Conservation (phyloP, 768 basidiomycete species). For the Panaeolus papilionaceus region DNA sequence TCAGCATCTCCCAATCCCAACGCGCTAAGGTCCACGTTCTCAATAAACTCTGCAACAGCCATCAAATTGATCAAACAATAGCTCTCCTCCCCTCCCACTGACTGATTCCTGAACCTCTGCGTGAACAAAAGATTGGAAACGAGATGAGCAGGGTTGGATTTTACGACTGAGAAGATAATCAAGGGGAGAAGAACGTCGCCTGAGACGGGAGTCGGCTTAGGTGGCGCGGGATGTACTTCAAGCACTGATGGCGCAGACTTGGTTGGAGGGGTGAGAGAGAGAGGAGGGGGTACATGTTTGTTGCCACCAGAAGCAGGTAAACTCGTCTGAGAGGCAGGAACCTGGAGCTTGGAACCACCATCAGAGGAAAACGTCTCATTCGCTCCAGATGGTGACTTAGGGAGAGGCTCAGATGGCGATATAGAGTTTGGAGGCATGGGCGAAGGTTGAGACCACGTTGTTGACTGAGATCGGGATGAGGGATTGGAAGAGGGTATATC, state of each 20-base stretch:
- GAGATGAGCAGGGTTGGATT: constrained; percentile 86
- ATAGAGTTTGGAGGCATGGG: neutral
- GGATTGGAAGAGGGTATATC: constrained; percentile 3
- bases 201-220: constrained; percentile 62
- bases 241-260: constrained; percentile 24
- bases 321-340: neutral
- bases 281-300: constrained; percentile 5
- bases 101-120: constrained; percentile 62
- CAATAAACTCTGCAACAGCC: constrained; percentile 95
- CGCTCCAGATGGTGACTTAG: neutral
- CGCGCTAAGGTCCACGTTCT: constrained; percentile 86
- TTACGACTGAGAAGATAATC: constrained; percentile 94
- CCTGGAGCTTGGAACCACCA: neutral
- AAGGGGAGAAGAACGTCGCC: constrained; percentile 93
- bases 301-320: neutral
- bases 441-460: constrained; percentile 1
- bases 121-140: constrained; percentile 73
- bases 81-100: constrained; percentile 80
- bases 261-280: neutral
- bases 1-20: constrained; percentile 67
- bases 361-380: neutral
- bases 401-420: neutral
- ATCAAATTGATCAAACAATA: constrained; percentile 95
- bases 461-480: neutral
- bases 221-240: constrained; percentile 27